These are phyloP conservation scores for Tolypocladium sp. DNA, from an alignment of 2,329 filamentous ascomycete genomes.

Conservation along the genomic window DNA sequence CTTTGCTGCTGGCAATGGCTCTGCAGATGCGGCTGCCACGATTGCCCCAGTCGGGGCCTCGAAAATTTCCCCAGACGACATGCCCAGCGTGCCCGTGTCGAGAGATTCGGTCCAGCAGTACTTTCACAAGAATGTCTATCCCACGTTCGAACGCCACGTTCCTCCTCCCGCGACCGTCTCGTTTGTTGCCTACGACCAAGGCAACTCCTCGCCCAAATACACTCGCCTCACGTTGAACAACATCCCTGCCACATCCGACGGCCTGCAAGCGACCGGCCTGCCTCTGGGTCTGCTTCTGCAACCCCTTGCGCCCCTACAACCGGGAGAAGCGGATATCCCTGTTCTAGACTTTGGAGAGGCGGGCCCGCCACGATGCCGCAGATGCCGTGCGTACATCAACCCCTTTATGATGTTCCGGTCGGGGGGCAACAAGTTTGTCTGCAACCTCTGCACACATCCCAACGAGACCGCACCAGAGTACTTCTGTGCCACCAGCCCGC, in stretches of 20 bases:
- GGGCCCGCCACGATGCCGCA: slow-evolving; percentile 82
- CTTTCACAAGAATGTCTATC: slow-evolving; percentile 82
- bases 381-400: slow-evolving; percentile 95
- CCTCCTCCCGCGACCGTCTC: slow-evolving; percentile 82
- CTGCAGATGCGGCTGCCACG: slow-evolving; percentile 19
- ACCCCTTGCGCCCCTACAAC: slow-evolving; percentile 72
- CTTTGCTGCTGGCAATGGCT: slow-evolving; percentile 11
- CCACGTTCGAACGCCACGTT: slow-evolving; percentile 89
- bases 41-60: slow-evolving; percentile 22
- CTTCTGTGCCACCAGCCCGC: slow-evolving; percentile 81
- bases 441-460: slow-evolving; percentile 95
- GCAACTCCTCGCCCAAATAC: slow-evolving; percentile 92
- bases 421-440: slow-evolving; percentile 93
- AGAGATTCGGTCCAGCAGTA: slow-evolving; percentile 75
- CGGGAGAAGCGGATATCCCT: slow-evolving; percentile 79
- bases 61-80: slow-evolving; percentile 80
- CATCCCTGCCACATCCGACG: slow-evolving; percentile 76
- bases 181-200: slow-evolving; percentile 91
- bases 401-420: slow-evolving; percentile 97
- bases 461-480: slow-evolving; percentile 92
- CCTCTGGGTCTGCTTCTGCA: slow-evolving; percentile 85
- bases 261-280: slow-evolving; percentile 68
- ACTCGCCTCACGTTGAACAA: slow-evolving; percentile 87
- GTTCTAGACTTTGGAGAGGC: slow-evolving; percentile 90
- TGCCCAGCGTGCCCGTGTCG: slow-evolving; percentile 81